These are phyloP conservation scores for Speleostelium caveatum DNA, from an alignment of 78 protist genomes.

Conservation along the genomic window DNA sequence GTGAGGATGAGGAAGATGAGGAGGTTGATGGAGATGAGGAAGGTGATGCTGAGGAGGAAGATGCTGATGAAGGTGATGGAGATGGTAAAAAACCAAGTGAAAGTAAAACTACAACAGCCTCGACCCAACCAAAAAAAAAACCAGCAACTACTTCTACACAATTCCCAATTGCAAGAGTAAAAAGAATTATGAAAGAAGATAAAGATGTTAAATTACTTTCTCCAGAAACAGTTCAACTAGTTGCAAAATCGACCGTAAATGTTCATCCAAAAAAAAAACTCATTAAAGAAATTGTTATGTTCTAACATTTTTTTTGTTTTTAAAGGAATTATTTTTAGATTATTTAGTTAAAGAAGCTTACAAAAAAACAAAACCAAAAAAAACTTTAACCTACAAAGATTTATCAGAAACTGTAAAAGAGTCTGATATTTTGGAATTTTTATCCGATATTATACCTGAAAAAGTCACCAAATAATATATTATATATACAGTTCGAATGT, in stretches of 20 bases:
- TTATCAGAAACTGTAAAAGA: slow-evolving; percentile 33
- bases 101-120: not conserved
- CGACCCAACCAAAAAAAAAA: not conserved
- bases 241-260: slow-evolving; percentile 66
- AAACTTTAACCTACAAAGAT: slow-evolving; percentile 53
- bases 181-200: slow-evolving; percentile 62
- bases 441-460: slow-evolving; percentile 58
- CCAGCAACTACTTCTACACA: not conserved
- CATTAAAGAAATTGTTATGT: no score
- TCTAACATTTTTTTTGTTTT: not conserved
- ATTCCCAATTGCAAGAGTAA: slow-evolving; percentile 58
- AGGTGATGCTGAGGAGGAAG: slow-evolving; percentile 26
- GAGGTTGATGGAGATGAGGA: slow-evolving; percentile 12
- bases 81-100: not conserved
- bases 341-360: slow-evolving; percentile 56
- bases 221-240: slow-evolving; percentile 18
- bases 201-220: slow-evolving; percentile 70
- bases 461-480: slow-evolving; percentile 11
- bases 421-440: slow-evolving; percentile 30
- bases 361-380: slow-evolving; percentile 18
- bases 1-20: slow-evolving; percentile 20
- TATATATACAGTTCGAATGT: no score
- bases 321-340: slow-evolving; percentile 55
- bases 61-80: slow-evolving; percentile 7
- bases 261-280: no score